Percentiles rank a stretch among this genome's conserved stretches.
phyloP scores from a whole-genome alignment of 1,284 basidiomycete genomes.

The Meira nashicola region DNA sequence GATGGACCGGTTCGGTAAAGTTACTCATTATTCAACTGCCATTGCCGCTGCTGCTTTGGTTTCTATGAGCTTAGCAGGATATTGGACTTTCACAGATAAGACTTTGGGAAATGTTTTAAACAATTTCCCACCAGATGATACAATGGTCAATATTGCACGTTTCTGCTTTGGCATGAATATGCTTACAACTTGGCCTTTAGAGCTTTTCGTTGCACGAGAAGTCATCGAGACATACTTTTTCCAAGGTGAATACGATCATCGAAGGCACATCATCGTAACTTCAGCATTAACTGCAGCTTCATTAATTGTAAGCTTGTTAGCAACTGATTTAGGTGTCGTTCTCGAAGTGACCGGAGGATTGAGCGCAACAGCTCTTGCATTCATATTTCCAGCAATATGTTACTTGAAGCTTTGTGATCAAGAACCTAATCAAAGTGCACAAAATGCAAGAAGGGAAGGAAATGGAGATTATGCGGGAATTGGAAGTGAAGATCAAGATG shows the following conservation, averaged over 20 bases:
- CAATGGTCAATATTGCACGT: constrained; percentile 67
- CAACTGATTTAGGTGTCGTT: constrained; percentile 94
- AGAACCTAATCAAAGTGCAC: constrained; percentile 7
- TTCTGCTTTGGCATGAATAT: constrained; percentile 96
- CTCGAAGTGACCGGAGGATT: constrained; percentile 94
- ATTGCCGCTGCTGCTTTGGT: constrained; percentile 46
- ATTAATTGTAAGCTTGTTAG: constrained; percentile 80
- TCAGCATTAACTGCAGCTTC: constrained; percentile 74
- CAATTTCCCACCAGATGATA: constrained; percentile 50
- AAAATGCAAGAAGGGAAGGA: neutral
- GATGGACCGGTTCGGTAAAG: constrained; percentile 83
- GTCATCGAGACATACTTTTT: constrained; percentile 54
- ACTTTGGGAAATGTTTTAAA: constrained; percentile 61
- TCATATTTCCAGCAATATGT: constrained; percentile 61
- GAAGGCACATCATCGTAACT: constrained; percentile 84
- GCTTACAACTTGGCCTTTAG: constrained; percentile 91
- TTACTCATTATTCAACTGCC: constrained; percentile 66
- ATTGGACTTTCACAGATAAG: constrained; percentile 86
- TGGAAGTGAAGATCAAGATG: constrained; percentile 19
- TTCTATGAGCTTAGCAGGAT: constrained; percentile 78
- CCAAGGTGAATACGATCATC: constrained; percentile 32
- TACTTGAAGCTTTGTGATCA: constrained; percentile 48
- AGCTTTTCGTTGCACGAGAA: constrained; percentile 90
- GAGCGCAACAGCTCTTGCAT: constrained; percentile 87
- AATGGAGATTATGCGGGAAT: neutral